Conservation (phyloP, 2,329 filamentous ascomycete species). For the Samsoniella hepiali region DNA sequence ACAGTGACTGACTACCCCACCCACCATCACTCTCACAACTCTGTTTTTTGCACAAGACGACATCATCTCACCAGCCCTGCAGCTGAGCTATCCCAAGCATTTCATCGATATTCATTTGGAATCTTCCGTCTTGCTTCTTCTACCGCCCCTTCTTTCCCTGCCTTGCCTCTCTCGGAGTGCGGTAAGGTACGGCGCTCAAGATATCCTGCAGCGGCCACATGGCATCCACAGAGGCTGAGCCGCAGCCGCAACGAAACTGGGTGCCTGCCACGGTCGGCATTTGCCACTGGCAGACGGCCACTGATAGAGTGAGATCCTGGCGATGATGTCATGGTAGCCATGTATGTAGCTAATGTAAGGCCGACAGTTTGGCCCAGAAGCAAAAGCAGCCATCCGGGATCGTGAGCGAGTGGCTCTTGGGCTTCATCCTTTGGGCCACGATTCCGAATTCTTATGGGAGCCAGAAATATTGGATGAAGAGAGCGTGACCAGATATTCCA, state of each 20-base stretch:
- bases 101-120: not conserved
- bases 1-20: not conserved
- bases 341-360: not conserved
- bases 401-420: constrained; percentile 32
- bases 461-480: constrained; percentile 20
- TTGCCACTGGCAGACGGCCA: constrained; percentile 37
- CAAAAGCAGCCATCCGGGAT: constrained; percentile 32
- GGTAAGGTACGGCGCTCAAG: not conserved
- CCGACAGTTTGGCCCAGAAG: constrained; percentile 37
- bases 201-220: not conserved
- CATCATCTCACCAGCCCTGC: not conserved
- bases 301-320: constrained; percentile 33
- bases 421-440: constrained; percentile 24
- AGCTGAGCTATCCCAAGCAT: not conserved
- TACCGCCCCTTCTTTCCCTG: not conserved
- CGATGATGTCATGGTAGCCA: not conserved
- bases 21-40: not conserved
- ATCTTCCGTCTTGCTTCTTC: not conserved
- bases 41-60: not conserved
- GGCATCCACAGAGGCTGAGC: constrained; percentile 6
- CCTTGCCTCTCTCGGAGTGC: not conserved
- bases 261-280: constrained; percentile 29
- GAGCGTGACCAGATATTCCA: not conserved
- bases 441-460: constrained; percentile 32
- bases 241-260: constrained; percentile 8